phyloP scores from a whole-genome alignment of 2,329 filamentous ascomycete genomes.

The Colletotrichum falcatum region DNA sequence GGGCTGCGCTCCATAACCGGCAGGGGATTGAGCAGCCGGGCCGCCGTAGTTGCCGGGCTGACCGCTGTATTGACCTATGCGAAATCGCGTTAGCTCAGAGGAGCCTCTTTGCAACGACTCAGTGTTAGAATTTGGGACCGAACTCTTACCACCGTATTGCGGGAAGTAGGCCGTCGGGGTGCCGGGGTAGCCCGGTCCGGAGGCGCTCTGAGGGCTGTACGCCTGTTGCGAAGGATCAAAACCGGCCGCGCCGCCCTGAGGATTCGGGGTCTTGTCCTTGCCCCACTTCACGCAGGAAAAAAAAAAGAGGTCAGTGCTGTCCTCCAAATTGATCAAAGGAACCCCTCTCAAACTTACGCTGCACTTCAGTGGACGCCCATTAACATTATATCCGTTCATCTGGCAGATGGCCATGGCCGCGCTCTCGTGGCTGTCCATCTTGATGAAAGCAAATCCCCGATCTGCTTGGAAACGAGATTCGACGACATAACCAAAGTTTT shows the following conservation, averaged over 20 bases:
- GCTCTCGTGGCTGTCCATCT: conserved; percentile 99
- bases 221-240: conserved; percentile 83
- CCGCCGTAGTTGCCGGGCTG: conserved; percentile 77
- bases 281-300: conserved; percentile 81
- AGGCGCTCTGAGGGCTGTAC: conserved; percentile 80
- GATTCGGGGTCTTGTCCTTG: conserved; percentile 94
- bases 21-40: conserved; percentile 71
- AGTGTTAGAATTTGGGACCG: neutral
- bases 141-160: conserved; percentile 83
- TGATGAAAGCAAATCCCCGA: conserved; percentile 97
- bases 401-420: conserved; percentile 99
- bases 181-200: conserved; percentile 79
- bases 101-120: neutral
- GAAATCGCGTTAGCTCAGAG: conserved; percentile 46
- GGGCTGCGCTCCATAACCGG: conserved; percentile 72
- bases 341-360: conserved; percentile 76
- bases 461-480: conserved; percentile 99
- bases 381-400: conserved; percentile 97
- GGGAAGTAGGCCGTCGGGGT: conserved; percentile 89
- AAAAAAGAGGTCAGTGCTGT: conserved; percentile 27
- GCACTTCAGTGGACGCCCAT: conserved; percentile 96
- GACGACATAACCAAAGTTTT: conserved; percentile 97
- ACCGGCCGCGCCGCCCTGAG: conserved; percentile 65
- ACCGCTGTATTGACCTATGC: conserved; percentile 66
- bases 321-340: conserved; percentile 12